Conservation (phyloP, 2,329 filamentous ascomycete species). For the Apiospora kogelbergensis region DNA sequence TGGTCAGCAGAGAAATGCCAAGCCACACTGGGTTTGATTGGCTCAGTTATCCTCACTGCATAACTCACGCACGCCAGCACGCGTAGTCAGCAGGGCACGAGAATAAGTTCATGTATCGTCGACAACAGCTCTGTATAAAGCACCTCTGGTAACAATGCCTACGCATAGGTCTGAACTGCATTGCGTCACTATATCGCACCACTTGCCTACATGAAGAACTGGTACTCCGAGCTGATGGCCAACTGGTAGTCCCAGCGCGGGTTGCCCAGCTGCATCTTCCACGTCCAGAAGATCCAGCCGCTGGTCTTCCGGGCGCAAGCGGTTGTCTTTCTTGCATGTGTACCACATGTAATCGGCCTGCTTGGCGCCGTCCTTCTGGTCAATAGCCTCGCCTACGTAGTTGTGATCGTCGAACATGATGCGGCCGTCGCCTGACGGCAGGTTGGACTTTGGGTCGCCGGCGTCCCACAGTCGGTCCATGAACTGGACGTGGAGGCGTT, state of each 20-base stretch:
- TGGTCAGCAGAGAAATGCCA: neutral
- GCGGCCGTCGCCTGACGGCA: conserved; percentile 33
- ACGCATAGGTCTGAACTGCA: neutral
- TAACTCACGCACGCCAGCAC: neutral
- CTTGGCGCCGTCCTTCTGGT: conserved; percentile 27
- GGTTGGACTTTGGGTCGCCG: conserved; percentile 40
- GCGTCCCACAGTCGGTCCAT: conserved; percentile 42
- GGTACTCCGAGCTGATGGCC: neutral
- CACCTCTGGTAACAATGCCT: neutral
- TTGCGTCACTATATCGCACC: neutral
- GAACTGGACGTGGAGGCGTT: conserved; percentile 42
- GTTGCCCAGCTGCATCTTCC: conserved; percentile 47
- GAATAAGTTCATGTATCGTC: neutral
- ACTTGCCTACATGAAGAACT: neutral
- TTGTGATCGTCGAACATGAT: conserved; percentile 49
- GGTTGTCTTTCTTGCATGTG: conserved; percentile 39
- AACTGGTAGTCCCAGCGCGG: conserved; percentile 34
- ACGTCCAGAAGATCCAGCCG: conserved; percentile 55
- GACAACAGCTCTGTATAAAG: neutral
- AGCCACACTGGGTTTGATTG: neutral
- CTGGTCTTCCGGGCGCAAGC: conserved; percentile 45
- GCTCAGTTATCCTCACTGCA: neutral
- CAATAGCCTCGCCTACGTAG: conserved; percentile 45
- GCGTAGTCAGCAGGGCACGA: neutral
- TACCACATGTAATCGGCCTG: conserved; percentile 40